Evolutionary conservation across 108 stramenopile species (phyloP).

Genomic region (Nitzschia sp.): DNA sequence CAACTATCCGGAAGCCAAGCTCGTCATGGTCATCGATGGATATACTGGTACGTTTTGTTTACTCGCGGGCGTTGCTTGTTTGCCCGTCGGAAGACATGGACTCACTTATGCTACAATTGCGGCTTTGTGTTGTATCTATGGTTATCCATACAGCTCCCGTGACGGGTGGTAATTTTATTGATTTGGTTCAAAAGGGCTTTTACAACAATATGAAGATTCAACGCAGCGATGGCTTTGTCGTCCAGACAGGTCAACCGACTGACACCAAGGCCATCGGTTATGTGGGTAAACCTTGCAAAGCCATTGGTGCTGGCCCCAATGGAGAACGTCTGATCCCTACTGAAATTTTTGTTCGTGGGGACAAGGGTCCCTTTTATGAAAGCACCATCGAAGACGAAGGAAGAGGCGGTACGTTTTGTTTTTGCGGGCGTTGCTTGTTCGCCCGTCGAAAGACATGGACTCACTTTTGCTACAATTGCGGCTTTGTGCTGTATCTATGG

Average conservation of each 20-base stretch:
- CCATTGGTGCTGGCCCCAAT: conserved; percentile 74
- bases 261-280: conserved; percentile 85
- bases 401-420: conserved; percentile 84
- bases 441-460: too few relatives aligned
- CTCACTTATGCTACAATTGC: too few relatives aligned
- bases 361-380: conserved; percentile 92
- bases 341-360: conserved; percentile 88
- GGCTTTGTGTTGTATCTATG: too few relatives aligned
- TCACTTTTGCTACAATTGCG: too few relatives aligned
- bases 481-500: too few relatives aligned
- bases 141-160: conserved; percentile 70
- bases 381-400: conserved; percentile 94
- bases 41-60: conserved; percentile 74
- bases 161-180: conserved; percentile 93
- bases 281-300: conserved; percentile 78
- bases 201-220: conserved; percentile 95
- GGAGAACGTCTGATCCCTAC: conserved; percentile 91
- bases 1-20: conserved; percentile 78
- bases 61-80: too few relatives aligned
- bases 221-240: conserved; percentile 96
- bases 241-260: conserved; percentile 92
- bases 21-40: conserved; percentile 95
- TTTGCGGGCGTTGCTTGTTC: too few relatives aligned
- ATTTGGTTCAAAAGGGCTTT: conserved; percentile 94
- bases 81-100: too few relatives aligned